A percentile compares a stretch with the other conserved stretches of the same genome.
These are phyloP conservation scores for Cryphonectria nitschkei DNA, from an alignment of 2,329 filamentous ascomycete genomes.

Conservation along the genomic window DNA sequence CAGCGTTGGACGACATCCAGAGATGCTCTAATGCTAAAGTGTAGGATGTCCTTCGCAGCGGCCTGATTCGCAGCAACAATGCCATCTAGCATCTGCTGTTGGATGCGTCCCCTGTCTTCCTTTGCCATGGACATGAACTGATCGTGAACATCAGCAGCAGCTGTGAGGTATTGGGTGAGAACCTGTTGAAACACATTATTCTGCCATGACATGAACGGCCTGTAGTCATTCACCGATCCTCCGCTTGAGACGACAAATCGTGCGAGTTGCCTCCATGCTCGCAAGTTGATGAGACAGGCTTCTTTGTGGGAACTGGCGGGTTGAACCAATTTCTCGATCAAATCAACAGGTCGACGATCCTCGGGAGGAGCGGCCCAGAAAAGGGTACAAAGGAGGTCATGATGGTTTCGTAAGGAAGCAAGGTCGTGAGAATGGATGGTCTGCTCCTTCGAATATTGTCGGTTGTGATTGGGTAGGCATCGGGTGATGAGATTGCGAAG, in stretches of 20 bases:
- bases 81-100: constrained; percentile 49
- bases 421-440: constrained; percentile 63
- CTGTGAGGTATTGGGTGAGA: constrained; percentile 60
- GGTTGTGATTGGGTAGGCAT: constrained; percentile 67
- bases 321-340: constrained; percentile 63
- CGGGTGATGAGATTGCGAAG: constrained; percentile 64
- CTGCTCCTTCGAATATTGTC: constrained; percentile 67
- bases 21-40: constrained; percentile 52
- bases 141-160: constrained; percentile 58
- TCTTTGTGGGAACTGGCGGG: constrained; percentile 67
- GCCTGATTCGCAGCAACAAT: constrained; percentile 58
- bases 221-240: constrained; percentile 46
- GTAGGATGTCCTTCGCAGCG: constrained; percentile 56
- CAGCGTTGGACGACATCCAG: constrained; percentile 55
- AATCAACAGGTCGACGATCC: constrained; percentile 54
- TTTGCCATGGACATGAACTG: constrained; percentile 56
- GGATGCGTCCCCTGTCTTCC: constrained; percentile 48
- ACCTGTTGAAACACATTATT: constrained; percentile 60
- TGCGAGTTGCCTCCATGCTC: constrained; percentile 65
- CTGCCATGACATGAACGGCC: constrained; percentile 60
- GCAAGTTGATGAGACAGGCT: constrained; percentile 66
- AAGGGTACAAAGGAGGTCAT: constrained; percentile 68
- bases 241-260: constrained; percentile 58
- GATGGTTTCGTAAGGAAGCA: constrained; percentile 68
- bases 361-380: constrained; percentile 65